Conservation (phyloP, 306 rosid species). For the Gillenia trifoliata region DNA sequence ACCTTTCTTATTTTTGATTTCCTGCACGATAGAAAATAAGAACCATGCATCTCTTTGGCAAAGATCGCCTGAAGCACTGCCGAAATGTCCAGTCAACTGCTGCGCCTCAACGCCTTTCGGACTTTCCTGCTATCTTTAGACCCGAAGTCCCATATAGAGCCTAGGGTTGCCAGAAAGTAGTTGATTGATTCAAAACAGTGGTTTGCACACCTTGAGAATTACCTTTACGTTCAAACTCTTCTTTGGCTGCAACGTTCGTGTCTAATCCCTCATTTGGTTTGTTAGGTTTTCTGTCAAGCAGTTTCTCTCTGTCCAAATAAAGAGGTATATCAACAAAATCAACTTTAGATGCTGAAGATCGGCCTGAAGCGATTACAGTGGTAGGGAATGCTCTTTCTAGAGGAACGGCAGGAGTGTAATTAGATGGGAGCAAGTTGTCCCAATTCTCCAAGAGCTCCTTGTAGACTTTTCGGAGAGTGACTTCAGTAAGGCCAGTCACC, state of each 20-base stretch:
- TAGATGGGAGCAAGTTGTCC: conserved; percentile 91
- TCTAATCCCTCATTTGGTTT: conserved; percentile 48
- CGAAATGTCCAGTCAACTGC: too few species aligned
- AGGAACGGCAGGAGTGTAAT: conserved; percentile 94
- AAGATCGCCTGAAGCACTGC: too few species aligned
- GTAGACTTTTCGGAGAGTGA: conserved; percentile 91
- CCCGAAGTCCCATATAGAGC: conserved; percentile 35
- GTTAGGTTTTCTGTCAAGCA: conserved; percentile 42
- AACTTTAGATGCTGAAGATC: conserved; percentile 59
- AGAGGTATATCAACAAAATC: conserved; percentile 46
- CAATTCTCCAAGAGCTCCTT: conserved; percentile 93
- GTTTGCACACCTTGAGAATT: conserved; percentile 28
- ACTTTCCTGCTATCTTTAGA: conserved; percentile 5
- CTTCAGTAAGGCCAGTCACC: conserved; percentile 96
- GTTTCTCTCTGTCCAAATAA: conserved; percentile 58
- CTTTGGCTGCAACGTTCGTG: conserved; percentile 44
- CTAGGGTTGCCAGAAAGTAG: conserved; percentile 55
- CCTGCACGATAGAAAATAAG: too few species aligned
- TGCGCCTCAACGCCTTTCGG: too few species aligned
- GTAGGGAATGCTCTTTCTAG: conserved; percentile 98
- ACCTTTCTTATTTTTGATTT: too few species aligned
- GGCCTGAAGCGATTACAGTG: conserved; percentile 71
- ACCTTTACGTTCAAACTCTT: conserved; percentile 51
- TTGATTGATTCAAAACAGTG: conserved; percentile 42
- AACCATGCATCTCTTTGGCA: too few species aligned